Evolutionary conservation across 1,284 basidiomycete genomes (phyloP).

Genomic region (Microbotryum saponariae): DNA sequence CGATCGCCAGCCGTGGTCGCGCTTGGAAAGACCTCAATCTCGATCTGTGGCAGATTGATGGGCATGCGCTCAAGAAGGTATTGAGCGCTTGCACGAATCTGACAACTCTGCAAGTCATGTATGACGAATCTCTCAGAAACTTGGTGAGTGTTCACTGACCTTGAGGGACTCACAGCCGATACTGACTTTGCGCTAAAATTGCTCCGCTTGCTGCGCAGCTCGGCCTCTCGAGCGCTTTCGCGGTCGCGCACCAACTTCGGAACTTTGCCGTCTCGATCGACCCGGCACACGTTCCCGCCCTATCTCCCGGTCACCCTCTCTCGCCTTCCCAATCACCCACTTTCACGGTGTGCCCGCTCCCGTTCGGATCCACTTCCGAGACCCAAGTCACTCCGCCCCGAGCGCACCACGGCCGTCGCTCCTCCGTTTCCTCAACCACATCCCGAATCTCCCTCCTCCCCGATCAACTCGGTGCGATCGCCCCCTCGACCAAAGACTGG

Average conservation of each 20-base stretch:
- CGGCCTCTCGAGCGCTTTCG: conserved; percentile 14
- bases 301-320: not conserved
- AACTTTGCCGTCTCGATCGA: conserved; percentile 17
- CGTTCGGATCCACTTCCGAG: not conserved
- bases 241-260: conserved; percentile 5
- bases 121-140: conserved; percentile 19
- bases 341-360: not conserved
- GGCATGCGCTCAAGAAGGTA: conserved; percentile 11
- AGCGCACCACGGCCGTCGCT: not conserved
- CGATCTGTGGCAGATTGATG: conserved; percentile 13
- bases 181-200: not conserved
- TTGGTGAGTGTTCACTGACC: conserved; percentile 6
- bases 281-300: conserved; percentile 15
- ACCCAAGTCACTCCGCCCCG: not conserved
- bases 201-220: conserved; percentile 4
- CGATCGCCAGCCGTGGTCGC: conserved; percentile 3
- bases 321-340: not conserved
- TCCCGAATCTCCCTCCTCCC: not conserved
- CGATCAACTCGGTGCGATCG: not conserved
- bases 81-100: conserved; percentile 13
- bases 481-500: conserved; percentile 22
- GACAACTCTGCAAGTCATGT: conserved; percentile 10
- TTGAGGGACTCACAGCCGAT: not conserved
- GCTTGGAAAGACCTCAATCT: conserved; percentile 19
- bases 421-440: not conserved